Evolutionary conservation across 495 filamentous ascomycete genomes (phyloP).

Genomic region (Daldinia concentrica): DNA sequence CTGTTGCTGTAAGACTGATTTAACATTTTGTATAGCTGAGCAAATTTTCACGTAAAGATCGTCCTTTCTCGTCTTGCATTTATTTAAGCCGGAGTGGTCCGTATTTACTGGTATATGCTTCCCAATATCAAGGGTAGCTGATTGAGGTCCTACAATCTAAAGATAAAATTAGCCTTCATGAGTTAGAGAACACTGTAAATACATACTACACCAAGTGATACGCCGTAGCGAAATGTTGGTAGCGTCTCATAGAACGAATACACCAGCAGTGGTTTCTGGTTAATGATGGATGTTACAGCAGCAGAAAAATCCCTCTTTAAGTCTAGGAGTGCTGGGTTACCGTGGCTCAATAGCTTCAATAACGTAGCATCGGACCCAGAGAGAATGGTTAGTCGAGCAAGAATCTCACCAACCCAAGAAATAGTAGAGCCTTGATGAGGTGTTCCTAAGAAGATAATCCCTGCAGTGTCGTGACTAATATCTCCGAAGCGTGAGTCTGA

Average conservation of each 20-base stretch:
- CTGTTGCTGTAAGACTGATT: background rate
- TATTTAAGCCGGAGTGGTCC: background rate
- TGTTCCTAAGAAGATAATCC: background rate
- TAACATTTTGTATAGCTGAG: background rate
- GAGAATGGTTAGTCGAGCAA: constrained; percentile 1
- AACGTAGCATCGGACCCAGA: background rate
- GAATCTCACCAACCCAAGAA: background rate
- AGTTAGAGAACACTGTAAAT: background rate
- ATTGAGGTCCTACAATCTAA: background rate
- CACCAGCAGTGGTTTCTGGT: background rate
- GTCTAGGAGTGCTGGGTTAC: background rate
- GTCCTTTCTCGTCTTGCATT: background rate
- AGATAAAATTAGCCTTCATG: background rate
- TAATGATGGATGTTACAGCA: background rate
- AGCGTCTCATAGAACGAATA: background rate
- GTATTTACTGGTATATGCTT: background rate
- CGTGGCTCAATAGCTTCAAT: background rate
- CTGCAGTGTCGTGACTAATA: background rate
- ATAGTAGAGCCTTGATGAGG: background rate
- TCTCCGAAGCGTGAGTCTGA: background rate
- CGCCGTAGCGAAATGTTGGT: background rate
- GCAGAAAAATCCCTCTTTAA: background rate
- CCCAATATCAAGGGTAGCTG: background rate
- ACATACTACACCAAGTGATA: background rate
- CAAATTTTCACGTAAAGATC: background rate